Evolutionary conservation across 2,329 filamentous ascomycete species (phyloP).

Genomic region (Aspergillus felis): DNA sequence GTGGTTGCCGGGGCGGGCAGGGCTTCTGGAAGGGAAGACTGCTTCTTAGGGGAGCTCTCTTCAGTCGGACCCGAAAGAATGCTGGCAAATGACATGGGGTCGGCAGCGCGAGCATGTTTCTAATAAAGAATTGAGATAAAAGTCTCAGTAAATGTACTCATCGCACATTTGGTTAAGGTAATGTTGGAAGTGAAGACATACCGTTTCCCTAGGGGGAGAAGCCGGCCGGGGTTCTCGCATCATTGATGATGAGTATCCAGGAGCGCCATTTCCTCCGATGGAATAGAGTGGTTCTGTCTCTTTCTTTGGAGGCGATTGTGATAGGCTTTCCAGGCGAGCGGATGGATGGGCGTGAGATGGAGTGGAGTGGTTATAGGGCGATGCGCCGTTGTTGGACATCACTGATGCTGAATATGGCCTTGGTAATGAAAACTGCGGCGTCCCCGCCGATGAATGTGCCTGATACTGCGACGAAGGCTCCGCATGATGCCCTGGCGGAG

Average conservation of each 20-base stretch:
- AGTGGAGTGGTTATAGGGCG: slow-evolving; percentile 34
- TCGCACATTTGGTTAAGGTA: not conserved
- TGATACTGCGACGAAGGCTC: slow-evolving; percentile 36
- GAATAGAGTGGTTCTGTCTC: slow-evolving; percentile 36
- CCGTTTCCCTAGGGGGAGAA: slow-evolving; percentile 39
- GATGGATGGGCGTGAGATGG: slow-evolving; percentile 42
- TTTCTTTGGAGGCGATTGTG: slow-evolving; percentile 40
- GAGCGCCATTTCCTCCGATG: slow-evolving; percentile 25
- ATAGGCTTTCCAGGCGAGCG: slow-evolving; percentile 32
- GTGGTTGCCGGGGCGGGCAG: slow-evolving; percentile 3
- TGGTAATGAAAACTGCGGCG: slow-evolving; percentile 31
- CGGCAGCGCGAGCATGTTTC: slow-evolving; percentile 69
- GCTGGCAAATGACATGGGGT: slow-evolving; percentile 94
- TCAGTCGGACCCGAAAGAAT: slow-evolving; percentile 80
- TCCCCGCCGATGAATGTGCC: slow-evolving; percentile 26
- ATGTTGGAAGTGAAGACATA: slow-evolving; percentile 29
- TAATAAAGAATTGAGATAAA: slow-evolving; percentile 31
- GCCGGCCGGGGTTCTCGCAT: slow-evolving; percentile 29
- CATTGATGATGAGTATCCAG: slow-evolving; percentile 29
- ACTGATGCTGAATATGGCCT: slow-evolving; percentile 34
- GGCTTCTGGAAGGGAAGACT: slow-evolving; percentile 41
- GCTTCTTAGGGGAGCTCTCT: slow-evolving; percentile 46
- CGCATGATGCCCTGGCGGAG: slow-evolving; percentile 25
- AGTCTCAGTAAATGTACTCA: not conserved
- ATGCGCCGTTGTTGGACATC: slow-evolving; percentile 33